Evolutionary conservation across 2,329 filamentous ascomycete genomes (phyloP), one percentile per base, ranked within the genome.

Genomic region (Rutstroemia sp.): DNA sequence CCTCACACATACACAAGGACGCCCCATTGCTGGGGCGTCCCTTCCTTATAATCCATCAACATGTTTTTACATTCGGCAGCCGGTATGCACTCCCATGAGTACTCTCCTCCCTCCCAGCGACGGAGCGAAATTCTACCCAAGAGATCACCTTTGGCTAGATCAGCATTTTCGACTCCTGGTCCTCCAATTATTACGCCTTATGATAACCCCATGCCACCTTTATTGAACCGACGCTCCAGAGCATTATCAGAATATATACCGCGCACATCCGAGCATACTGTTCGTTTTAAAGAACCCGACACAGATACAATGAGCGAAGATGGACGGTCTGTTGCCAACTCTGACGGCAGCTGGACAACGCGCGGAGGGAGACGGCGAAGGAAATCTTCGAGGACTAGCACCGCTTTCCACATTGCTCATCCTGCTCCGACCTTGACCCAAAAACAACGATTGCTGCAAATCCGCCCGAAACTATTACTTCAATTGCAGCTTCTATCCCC

Each of bases 401-500:
- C 84, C 2, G 78, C 76, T 6, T 90, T 81, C 68, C 76, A 82
- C 53, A 76, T 91, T 42, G 87, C 86, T 45, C 85, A 87, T 61
- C 86, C 88, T 0, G 76, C 86, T 57, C 75, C 86, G 60, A 74
- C 78, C 64, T 67, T 81, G 59, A 72, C 78, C 61, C 74, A 76
- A 65, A 79, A 84, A 65, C 87, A 86, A 66, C 61, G 62, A n/a
- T 57, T 71, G 12, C 76, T 87, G 14, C 81, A 86, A 63, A 76
- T 87, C 30, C 81, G 86, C 16, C 86, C 87, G 10, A 82, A 82
- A 52, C 73, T 90, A 17, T 73, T 90, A 5, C 76, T 92, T 5
- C 88, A 92, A 69, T 73, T 92, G 16, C 88, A 91, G 65, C 78
- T 81, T 57, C 69, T 89, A n/a, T 75, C 78, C 2, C 71, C 76